Conservation (phyloP, 352 stramenopile species). For the Chloridella minuta region DNA sequence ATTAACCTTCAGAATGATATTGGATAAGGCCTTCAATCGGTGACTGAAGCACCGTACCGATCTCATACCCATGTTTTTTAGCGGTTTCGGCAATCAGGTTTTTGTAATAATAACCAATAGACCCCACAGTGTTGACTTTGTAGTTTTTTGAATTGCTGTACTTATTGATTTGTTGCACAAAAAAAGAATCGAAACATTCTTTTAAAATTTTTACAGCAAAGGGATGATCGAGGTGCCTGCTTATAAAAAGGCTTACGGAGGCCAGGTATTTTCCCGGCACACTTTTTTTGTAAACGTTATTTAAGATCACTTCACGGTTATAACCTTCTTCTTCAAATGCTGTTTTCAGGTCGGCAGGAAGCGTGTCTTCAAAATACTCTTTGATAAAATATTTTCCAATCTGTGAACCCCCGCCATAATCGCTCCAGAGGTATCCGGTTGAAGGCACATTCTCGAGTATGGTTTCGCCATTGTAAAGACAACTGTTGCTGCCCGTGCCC, state of each 20-base stretch:
- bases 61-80: background rate
- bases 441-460: background rate
- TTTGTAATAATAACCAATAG: background rate
- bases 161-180: background rate
- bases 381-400: background rate
- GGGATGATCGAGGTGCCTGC: background rate
- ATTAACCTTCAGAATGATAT: background rate
- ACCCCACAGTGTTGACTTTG: background rate
- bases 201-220: background rate
- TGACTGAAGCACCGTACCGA: background rate
- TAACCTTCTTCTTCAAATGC: background rate
- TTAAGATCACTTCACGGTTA: background rate
- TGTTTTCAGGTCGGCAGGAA: background rate
- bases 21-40: background rate
- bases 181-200: slow-evolving; percentile 1
- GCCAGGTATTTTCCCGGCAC: background rate
- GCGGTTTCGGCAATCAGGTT: background rate
- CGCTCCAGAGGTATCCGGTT: background rate
- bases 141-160: background rate
- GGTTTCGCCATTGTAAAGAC: background rate
- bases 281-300: background rate
- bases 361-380: background rate
- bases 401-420: background rate
- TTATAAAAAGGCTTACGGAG: background rate
- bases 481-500: background rate